phyloP scores from a whole-genome alignment of 2,329 filamentous ascomycete species.

The Hypomyces rosellus region DNA sequence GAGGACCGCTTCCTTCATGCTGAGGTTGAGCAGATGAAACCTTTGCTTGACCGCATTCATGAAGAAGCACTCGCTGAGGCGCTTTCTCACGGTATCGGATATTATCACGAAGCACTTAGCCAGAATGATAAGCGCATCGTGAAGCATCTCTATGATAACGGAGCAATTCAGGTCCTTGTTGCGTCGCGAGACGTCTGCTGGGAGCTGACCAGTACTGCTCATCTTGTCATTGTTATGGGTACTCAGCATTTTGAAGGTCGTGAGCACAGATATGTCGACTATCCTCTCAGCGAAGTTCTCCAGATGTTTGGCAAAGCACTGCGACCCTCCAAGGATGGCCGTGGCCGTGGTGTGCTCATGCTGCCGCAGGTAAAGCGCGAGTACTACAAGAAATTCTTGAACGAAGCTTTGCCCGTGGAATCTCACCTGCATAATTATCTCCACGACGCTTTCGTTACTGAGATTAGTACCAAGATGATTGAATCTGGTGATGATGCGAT shows the following conservation, averaged over 20 bases:
- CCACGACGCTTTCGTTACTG: conserved; percentile 92
- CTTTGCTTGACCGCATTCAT: conserved; percentile 74
- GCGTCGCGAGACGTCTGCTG: conserved; percentile 84
- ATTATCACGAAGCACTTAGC: conserved; percentile 92
- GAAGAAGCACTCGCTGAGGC: conserved; percentile 85
- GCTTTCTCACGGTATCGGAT: conserved; percentile 87
- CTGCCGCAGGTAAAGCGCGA: conserved; percentile 88
- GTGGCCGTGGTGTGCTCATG: conserved; percentile 91
- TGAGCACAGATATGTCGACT: conserved; percentile 96
- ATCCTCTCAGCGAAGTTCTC: conserved; percentile 84
- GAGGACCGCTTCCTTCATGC: conserved; percentile 92
- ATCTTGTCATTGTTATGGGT: conserved; percentile 93
- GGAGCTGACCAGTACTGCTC: conserved; percentile 83
- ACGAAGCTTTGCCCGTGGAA: conserved; percentile 91
- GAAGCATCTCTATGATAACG: conserved; percentile 81
- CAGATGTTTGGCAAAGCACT: conserved; percentile 98
- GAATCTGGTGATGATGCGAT: conserved; percentile 94
- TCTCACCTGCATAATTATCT: conserved; percentile 87
- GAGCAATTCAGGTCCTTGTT: conserved; percentile 78
- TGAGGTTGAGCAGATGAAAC: conserved; percentile 71
- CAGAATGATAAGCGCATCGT: conserved; percentile 89
- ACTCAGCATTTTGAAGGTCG: conserved; percentile 96
- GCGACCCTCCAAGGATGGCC: conserved; percentile 68
- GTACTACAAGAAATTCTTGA: conserved; percentile 98
- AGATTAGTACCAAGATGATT: conserved; percentile 94